Evolutionary conservation across 2,329 filamentous ascomycete genomes (phyloP).

Genomic region (Monosporascus sp.): DNA sequence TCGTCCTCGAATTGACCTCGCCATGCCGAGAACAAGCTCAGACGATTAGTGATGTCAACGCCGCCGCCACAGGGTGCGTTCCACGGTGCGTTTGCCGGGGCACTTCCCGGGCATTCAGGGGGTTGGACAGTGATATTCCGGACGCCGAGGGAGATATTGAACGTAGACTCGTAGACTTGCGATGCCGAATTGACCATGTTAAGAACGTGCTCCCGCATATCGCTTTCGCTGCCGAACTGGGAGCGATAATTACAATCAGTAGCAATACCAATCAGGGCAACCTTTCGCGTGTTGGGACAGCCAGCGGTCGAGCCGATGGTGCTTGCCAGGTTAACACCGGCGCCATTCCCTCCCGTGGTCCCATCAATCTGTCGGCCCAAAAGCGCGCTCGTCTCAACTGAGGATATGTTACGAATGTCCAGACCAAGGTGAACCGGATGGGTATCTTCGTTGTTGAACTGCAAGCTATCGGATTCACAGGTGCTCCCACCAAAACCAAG

Average conservation of each 20-base stretch:
- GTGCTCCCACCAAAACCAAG: constrained; percentile 34
- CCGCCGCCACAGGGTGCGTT: constrained; percentile 68
- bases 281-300: constrained; percentile 83
- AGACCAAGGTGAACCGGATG: constrained; percentile 59
- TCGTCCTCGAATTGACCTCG: constrained; percentile 69
- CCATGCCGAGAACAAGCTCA: constrained; percentile 88
- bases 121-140: constrained; percentile 78
- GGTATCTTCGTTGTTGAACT: constrained; percentile 70
- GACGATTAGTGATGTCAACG: constrained; percentile 65
- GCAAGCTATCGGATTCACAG: constrained; percentile 71
- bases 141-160: constrained; percentile 91
- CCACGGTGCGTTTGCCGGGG: constrained; percentile 68
- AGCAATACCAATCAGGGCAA: constrained; percentile 85
- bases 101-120: constrained; percentile 64
- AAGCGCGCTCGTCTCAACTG: constrained; percentile 58
- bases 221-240: constrained; percentile 60
- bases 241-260: constrained; percentile 87
- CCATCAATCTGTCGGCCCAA: constrained; percentile 72
- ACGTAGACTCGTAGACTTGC: constrained; percentile 79
- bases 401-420: constrained; percentile 50
- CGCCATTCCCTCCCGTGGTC: constrained; percentile 67
- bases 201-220: constrained; percentile 73
- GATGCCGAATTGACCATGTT: constrained; percentile 81
- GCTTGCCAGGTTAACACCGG: constrained; percentile 68
- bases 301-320: constrained; percentile 80